phyloP scores from a whole-genome alignment of 2,329 filamentous ascomycete genomes.

The Bipolaris zeicola region DNA sequence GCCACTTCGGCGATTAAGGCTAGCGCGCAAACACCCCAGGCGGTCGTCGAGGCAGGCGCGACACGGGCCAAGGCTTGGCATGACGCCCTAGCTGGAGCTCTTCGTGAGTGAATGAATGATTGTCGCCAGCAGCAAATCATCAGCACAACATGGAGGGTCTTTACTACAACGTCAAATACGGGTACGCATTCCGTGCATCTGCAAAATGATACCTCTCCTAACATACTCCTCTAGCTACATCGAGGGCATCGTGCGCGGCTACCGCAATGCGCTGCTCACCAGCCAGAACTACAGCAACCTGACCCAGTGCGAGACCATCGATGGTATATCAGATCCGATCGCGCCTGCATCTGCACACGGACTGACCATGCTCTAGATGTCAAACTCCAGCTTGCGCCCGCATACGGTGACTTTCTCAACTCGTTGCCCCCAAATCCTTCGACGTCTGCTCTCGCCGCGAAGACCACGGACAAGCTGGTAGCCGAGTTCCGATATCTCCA shows the following conservation, averaged over 20 bases:
- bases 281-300: constrained; percentile 91
- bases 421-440: constrained; percentile 94
- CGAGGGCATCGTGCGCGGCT: constrained; percentile 96
- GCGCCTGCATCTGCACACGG: constrained; percentile 6
- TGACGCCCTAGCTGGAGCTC: constrained; percentile 30
- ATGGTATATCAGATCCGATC: constrained; percentile 65
- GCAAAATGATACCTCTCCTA: constrained; percentile 7
- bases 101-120: constrained; percentile 17
- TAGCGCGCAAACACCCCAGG: constrained; percentile 19
- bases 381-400: constrained; percentile 94
- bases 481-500: constrained; percentile 96
- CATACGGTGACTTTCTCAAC: constrained; percentile 96
- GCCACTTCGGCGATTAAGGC: constrained; percentile 12
- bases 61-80: constrained; percentile 25
- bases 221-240: constrained; percentile 70
- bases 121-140: constrained; percentile 16
- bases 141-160: constrained; percentile 78
- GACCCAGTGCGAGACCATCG: constrained; percentile 96
- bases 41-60: constrained; percentile 16
- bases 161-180: constrained; percentile 92
- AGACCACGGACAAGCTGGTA: constrained; percentile 97
- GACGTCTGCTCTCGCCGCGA: constrained; percentile 90
- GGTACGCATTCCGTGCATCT: constrained; percentile 60
- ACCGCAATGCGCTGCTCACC: constrained; percentile 91
- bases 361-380: constrained; percentile 73